phyloP scores from a whole-genome alignment of 2,329 filamentous ascomycete genomes.

The Colletotrichum lentis region DNA sequence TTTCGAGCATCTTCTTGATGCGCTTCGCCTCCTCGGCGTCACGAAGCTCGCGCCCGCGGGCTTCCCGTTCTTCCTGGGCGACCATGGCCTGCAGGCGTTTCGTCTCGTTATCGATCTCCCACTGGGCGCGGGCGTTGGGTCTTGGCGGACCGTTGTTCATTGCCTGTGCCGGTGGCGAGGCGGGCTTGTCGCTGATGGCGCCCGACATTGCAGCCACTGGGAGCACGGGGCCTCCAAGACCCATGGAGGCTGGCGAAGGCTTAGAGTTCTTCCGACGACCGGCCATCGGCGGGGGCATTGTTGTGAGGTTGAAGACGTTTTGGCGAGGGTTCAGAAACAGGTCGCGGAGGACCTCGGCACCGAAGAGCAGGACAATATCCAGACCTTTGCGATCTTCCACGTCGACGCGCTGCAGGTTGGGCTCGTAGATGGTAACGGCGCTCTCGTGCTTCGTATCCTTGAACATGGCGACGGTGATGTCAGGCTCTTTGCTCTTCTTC shows the following conservation, averaged over 20 bases:
- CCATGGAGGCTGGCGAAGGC: slow-evolving; percentile 44
- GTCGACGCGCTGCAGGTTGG: slow-evolving; percentile 88
- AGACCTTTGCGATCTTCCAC: slow-evolving; percentile 94
- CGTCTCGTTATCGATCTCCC: slow-evolving; percentile 76
- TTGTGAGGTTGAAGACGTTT: slow-evolving; percentile 80
- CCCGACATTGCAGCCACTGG: slow-evolving; percentile 51
- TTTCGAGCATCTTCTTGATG: slow-evolving; percentile 71
- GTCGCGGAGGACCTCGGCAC: slow-evolving; percentile 71
- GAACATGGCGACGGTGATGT: slow-evolving; percentile 93
- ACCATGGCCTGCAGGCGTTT: slow-evolving; percentile 70
- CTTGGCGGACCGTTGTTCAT: slow-evolving; percentile 43
- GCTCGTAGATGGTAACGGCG: slow-evolving; percentile 85
- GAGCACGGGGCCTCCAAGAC: slow-evolving; percentile 31
- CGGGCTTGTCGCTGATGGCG: slow-evolving; percentile 47
- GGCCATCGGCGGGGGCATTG: slow-evolving; percentile 45
- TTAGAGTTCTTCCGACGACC: slow-evolving; percentile 56
- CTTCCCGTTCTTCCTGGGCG: slow-evolving; percentile 58
- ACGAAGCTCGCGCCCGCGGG: slow-evolving; percentile 64
- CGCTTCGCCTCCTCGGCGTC: slow-evolving; percentile 57
- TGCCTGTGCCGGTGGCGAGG: slow-evolving; percentile 37
- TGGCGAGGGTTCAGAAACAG: slow-evolving; percentile 70
- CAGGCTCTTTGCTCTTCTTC: slow-evolving; percentile 87
- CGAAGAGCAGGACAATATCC: slow-evolving; percentile 78
- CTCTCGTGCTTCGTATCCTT: slow-evolving; percentile 71
- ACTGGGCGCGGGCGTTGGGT: slow-evolving; percentile 46